These are phyloP conservation scores for Fusarium bactridioides DNA, from an alignment of 2,329 filamentous ascomycete genomes.

Conservation along the genomic window DNA sequence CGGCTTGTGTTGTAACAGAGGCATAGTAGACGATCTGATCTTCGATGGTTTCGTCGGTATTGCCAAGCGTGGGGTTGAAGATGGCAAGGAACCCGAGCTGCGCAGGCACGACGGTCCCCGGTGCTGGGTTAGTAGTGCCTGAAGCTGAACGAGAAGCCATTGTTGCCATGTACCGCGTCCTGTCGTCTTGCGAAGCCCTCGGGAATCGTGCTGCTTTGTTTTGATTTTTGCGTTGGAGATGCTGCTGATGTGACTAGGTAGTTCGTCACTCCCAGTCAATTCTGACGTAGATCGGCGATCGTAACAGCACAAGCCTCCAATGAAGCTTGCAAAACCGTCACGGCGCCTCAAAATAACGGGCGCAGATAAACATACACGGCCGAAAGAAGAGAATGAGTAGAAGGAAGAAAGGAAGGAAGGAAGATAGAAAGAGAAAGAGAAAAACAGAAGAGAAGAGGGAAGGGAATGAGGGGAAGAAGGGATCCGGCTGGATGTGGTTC, in stretches of 20 bases:
- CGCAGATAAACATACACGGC: background rate
- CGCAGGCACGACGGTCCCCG: conserved; percentile 64
- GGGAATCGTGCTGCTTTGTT: background rate
- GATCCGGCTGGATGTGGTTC: background rate
- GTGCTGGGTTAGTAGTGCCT: conserved; percentile 24
- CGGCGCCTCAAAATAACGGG: conserved; percentile 14
- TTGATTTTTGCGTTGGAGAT: conserved; percentile 1
- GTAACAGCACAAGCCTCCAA: conserved; percentile 8
- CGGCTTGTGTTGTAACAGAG: conserved; percentile 60
- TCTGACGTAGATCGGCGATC: conserved; percentile 21
- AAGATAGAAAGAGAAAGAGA: background rate
- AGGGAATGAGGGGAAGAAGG: background rate
- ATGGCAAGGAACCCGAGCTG: conserved; percentile 91
- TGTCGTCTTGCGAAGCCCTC: background rate
- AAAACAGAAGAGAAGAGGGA: background rate
- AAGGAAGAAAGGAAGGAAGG: background rate
- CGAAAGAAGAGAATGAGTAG: background rate
- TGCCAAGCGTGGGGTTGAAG: conserved; percentile 86
- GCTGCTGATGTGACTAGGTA: background rate
- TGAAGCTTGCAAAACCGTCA: conserved; percentile 3
- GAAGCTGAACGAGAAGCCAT: conserved; percentile 32
- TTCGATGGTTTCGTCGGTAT: conserved; percentile 64
- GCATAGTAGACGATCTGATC: conserved; percentile 96
- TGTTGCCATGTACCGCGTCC: background rate
- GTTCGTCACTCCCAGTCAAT: conserved; percentile 2